Evolutionary conservation across 305 asterid genomes (phyloP).

Genomic region (Fraxinus xanthoxyloides): DNA sequence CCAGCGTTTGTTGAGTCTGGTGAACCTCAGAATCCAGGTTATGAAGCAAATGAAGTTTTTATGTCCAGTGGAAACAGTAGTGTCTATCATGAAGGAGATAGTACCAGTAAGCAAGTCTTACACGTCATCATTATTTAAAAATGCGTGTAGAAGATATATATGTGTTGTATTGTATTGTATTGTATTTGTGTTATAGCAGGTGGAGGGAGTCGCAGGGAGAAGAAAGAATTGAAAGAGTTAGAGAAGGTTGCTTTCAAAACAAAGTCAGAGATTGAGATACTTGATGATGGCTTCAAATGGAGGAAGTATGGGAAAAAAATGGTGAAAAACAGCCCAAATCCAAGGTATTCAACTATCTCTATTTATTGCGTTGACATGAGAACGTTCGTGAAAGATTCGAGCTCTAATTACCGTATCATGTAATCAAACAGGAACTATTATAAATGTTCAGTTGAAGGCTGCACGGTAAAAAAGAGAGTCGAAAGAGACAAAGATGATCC

Average conservation of each 20-base stretch:
- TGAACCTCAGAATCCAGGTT: slow-evolving; percentile 27
- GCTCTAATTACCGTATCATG: not conserved
- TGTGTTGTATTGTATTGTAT: not conserved
- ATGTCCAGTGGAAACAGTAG: slow-evolving; percentile 26
- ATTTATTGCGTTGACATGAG: not conserved
- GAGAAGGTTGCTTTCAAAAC: slow-evolving; percentile 80
- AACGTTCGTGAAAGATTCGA: not conserved
- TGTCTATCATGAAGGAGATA: slow-evolving; percentile 31
- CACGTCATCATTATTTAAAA: not conserved
- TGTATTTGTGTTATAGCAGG: slow-evolving; percentile 39
- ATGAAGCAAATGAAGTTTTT: slow-evolving; percentile 12
- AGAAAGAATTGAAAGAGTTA: slow-evolving; percentile 34
- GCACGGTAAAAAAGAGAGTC: slow-evolving; percentile 90
- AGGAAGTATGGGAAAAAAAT: slow-evolving; percentile 92
- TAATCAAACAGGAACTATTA: slow-evolving; percentile 69
- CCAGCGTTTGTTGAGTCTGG: slow-evolving; percentile 25
- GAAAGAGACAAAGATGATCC: slow-evolving; percentile 84
- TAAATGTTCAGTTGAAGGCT: slow-evolving; percentile 75
- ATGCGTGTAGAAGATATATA: not conserved
- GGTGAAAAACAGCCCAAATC: slow-evolving; percentile 94
- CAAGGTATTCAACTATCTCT: slow-evolving; percentile 45
- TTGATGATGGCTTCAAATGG: slow-evolving; percentile 96
- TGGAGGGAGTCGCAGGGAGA: slow-evolving; percentile 37
- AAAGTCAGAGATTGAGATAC: slow-evolving; percentile 67
- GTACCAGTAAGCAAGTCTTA: slow-evolving; percentile 40